phyloP scores from a whole-genome alignment of 2,329 filamentous ascomycete genomes.

The Aureobasidium sp. region DNA sequence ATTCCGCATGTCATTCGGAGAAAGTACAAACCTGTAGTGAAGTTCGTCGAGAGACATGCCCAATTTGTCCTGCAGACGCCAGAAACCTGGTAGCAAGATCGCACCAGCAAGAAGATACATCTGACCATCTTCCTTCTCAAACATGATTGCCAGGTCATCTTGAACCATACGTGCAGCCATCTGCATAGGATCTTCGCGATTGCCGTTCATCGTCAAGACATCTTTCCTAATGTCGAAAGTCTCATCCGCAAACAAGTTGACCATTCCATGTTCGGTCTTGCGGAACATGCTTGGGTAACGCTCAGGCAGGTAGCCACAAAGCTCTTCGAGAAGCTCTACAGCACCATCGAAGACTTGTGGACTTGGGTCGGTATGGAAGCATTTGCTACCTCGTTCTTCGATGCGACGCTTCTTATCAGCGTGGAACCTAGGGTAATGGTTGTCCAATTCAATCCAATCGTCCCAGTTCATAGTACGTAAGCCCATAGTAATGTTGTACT shows the following conservation, averaged over 20 bases:
- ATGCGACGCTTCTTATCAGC: constrained; percentile 64
- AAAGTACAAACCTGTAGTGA: constrained; percentile 47
- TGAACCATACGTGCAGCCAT: constrained; percentile 66
- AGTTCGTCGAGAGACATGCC: constrained; percentile 74
- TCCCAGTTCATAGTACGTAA: constrained; percentile 62
- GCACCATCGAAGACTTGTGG: constrained; percentile 53
- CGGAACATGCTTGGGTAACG: constrained; percentile 68
- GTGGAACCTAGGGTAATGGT: constrained; percentile 67
- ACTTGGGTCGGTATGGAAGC: constrained; percentile 62
- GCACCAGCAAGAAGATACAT: constrained; percentile 75
- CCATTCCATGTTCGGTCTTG: constrained; percentile 57
- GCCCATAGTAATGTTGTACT: constrained; percentile 71
- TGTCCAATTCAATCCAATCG: constrained; percentile 82
- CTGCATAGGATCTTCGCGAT: constrained; percentile 68
- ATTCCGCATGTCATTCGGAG: fast-evolving
- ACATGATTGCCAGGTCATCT: constrained; percentile 79
- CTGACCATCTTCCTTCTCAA: constrained; percentile 66
- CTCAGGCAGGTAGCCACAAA: constrained; percentile 62
- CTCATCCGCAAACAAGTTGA: constrained; percentile 66
- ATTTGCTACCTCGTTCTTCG: constrained; percentile 57
- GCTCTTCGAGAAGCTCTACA: constrained; percentile 68
- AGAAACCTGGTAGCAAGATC: constrained; percentile 74
- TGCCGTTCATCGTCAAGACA: constrained; percentile 43
- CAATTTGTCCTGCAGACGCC: constrained; percentile 73
- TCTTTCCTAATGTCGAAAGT: constrained; percentile 59